These are phyloP conservation scores for Prunus davidiana DNA, from an alignment of 306 rosid species.

Conservation along the genomic window DNA sequence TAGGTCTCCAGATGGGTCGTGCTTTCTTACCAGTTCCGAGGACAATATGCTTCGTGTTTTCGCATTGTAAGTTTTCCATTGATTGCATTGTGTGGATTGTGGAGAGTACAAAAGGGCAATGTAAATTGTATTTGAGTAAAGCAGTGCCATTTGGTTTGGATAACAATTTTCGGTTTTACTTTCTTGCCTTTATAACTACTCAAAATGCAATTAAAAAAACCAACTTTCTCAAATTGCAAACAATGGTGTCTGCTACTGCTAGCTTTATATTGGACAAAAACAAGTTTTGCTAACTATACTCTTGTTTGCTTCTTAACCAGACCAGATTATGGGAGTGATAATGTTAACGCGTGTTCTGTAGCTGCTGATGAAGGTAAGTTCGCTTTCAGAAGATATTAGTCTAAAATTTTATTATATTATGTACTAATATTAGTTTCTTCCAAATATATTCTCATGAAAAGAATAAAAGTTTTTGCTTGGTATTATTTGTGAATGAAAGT, in stretches of 20 bases:
- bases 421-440: neutral
- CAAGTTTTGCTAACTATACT: neutral
- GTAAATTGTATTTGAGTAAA: neutral
- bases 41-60: slow-evolving; percentile 77
- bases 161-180: neutral
- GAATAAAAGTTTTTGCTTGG: neutral
- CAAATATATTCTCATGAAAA: neutral
- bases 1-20: slow-evolving; percentile 96
- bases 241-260: neutral
- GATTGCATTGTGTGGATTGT: neutral
- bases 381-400: neutral
- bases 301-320: slow-evolving; percentile 33
- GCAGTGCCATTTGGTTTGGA: neutral
- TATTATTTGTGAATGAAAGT: neutral
- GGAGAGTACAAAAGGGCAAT: neutral
- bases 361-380: slow-evolving; percentile 51
- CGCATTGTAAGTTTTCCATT: slow-evolving; percentile 40
- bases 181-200: neutral
- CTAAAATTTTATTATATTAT: neutral
- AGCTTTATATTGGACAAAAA: neutral
- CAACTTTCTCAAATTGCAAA: neutral
- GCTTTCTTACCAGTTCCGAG: slow-evolving; percentile 77
- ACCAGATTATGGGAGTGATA: slow-evolving; percentile 41
- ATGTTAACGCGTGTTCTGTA: slow-evolving; percentile 24
- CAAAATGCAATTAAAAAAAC: neutral